Evolutionary conservation across 2,329 filamentous ascomycete species (phyloP).

Genomic region (Sarocladium brachiariae): DNA sequence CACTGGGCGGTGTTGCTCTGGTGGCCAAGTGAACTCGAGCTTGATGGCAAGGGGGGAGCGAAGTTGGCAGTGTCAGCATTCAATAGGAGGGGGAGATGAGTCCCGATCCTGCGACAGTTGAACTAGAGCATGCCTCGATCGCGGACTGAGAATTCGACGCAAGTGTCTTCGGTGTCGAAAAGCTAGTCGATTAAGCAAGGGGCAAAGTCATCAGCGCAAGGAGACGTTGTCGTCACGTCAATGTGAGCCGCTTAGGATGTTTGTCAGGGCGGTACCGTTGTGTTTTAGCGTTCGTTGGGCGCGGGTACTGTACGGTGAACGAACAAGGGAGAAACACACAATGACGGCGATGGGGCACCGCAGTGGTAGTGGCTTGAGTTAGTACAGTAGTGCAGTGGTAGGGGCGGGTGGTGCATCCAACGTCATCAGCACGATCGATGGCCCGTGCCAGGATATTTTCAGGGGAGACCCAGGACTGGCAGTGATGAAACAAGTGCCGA

Average conservation of each 20-base stretch:
- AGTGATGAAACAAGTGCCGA: constrained; percentile 2
- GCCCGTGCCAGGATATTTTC: no score
- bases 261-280: background rate
- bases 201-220: background rate
- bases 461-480: background rate
- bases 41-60: background rate
- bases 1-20: no score
- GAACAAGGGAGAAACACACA: background rate
- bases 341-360: background rate
- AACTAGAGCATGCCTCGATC: background rate
- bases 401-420: constrained; percentile 6
- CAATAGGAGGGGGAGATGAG: background rate
- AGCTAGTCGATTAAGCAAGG: no score
- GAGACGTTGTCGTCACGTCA: background rate
- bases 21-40: background rate
- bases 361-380: background rate
- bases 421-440: background rate
- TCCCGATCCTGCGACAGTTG: background rate
- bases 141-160: background rate
- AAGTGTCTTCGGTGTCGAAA: background rate
- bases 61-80: background rate
- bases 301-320: background rate
- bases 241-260: background rate
- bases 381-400: no score
- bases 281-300: constrained; percentile 2